Base-by-base conservation (phyloP, 2,329 filamentous ascomycete species). In the Penicillium frequentans region DNA sequence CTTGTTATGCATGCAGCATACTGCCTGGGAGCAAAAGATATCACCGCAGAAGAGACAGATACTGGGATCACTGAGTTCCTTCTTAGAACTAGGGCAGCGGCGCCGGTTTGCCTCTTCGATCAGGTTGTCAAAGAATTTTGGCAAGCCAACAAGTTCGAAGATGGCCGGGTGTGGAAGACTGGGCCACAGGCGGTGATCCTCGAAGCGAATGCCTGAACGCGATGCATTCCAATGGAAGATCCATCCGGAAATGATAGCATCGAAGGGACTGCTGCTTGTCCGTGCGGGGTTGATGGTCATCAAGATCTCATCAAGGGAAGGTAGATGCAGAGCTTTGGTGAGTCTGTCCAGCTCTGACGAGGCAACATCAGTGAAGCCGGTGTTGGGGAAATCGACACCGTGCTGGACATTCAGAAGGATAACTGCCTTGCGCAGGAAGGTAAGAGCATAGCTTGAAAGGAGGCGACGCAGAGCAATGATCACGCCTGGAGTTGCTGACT, bases 41-140 rank as follows among this genome's bases (percentile, higher is more conserved):
- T 93, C 92, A 33, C 95, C 93, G 70, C 95, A 99, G 77, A 97
- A 91, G 39, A 99, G 83, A 70, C 95, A 99, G 37, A 99, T 85
- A 62, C 90, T 90, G 0, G 95, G 92, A 73, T 99, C 96, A 2
- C 88, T 89, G 50, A 99, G 79, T 65, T 97, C 93, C 72, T 95
- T 96, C 63, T 92, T 92, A 1, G 91, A 96, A 2, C 88, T 96
- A 0, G 92, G 92, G 69, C 95, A 99, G 49, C 84, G 87, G 52
- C 89, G 82, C 62, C 87, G 87, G 64, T 95, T 93, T 26, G 91
- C 91, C 75, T 96, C 93, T 69, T 97, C 93, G 57, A 96, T 96
- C 37, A 99, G 81, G 3, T 87, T 89, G 73, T 98, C 95, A 72
- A 92, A 99, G 68, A 93, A 92, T 75, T 90, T 90, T 1, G 95